A percentile compares a stretch with the other conserved stretches of the same genome.
These are phyloP conservation scores for Ogataea methanolica DNA, from an alignment of 805 yeast species.

Conservation along the genomic window DNA sequence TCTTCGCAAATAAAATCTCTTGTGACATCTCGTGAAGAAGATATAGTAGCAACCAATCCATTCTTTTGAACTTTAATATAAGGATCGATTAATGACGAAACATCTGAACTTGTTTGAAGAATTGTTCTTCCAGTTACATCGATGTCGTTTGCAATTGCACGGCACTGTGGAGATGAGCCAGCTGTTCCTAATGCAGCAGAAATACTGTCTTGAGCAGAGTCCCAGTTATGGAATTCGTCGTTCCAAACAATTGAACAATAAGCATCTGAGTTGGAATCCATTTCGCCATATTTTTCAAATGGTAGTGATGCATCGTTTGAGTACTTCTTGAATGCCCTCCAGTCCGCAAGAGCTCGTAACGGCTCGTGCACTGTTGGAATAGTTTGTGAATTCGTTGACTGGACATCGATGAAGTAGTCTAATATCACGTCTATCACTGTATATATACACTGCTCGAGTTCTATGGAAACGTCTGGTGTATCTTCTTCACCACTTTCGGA, in stretches of 20 bases:
- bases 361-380: conserved; percentile 12
- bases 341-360: conserved; percentile 2
- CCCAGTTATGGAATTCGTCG: conserved; percentile 66
- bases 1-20: conserved; percentile 43
- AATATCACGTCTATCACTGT: conserved; percentile 28
- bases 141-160: conserved; percentile 37
- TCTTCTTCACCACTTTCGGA: conserved; percentile 5
- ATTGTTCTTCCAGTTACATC: conserved; percentile 48
- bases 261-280: conserved; percentile 31
- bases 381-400: conserved; percentile 29
- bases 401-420: conserved; percentile 39
- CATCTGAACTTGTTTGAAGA: conserved; percentile 31
- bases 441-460: conserved; percentile 19
- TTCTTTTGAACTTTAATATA: conserved; percentile 19
- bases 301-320: conserved; percentile 34
- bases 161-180: conserved; percentile 17
- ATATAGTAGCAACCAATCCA: conserved; percentile 54
- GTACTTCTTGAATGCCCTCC: conserved; percentile 3
- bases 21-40: conserved; percentile 44
- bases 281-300: conserved; percentile 28
- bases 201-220: conserved; percentile 22
- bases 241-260: conserved; percentile 66
- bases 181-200: conserved; percentile 7
- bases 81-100: conserved; percentile 14
- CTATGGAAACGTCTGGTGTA: conserved; percentile 14